Evolutionary conservation across 2,329 filamentous ascomycete genomes (phyloP).

Genomic region (Beauveria bassiana): DNA sequence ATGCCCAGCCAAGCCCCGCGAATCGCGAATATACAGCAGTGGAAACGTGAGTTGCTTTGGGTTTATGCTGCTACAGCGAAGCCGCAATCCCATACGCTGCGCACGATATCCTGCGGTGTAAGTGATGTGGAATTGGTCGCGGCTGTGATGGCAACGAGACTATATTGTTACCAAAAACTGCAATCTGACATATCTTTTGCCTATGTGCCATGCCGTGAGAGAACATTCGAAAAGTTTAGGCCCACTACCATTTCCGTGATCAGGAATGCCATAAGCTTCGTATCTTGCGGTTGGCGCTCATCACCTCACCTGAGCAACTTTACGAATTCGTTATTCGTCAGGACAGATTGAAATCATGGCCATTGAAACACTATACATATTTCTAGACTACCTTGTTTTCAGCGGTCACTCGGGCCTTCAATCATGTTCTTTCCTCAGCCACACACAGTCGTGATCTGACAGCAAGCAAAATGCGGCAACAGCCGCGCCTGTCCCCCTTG

Average conservation of each 20-base stretch:
- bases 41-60: neutral
- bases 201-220: too few relatives aligned
- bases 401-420: constrained; percentile 14
- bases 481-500: neutral
- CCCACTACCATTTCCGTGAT: too few relatives aligned
- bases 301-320: too few relatives aligned
- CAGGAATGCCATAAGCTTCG: too few relatives aligned
- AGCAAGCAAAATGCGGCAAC: constrained; percentile 14
- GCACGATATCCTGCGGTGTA: neutral
- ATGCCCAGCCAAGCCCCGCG: neutral
- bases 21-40: too few relatives aligned
- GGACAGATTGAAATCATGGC: constrained; percentile 9
- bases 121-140: too few relatives aligned
- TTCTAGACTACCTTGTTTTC: constrained; percentile 11
- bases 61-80: neutral
- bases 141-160: too few relatives aligned
- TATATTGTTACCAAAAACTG: too few relatives aligned
- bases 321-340: too few relatives aligned
- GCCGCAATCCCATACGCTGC: neutral
- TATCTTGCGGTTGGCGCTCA: too few relatives aligned
- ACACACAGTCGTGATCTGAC: constrained; percentile 15
- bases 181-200: too few relatives aligned
- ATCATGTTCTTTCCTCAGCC: constrained; percentile 16
- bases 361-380: constrained; percentile 14
- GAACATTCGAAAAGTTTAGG: too few relatives aligned